Base-by-base conservation (phyloP, 1,284 basidiomycete genomes). In the Cystobasidiaceae sp. region DNA sequence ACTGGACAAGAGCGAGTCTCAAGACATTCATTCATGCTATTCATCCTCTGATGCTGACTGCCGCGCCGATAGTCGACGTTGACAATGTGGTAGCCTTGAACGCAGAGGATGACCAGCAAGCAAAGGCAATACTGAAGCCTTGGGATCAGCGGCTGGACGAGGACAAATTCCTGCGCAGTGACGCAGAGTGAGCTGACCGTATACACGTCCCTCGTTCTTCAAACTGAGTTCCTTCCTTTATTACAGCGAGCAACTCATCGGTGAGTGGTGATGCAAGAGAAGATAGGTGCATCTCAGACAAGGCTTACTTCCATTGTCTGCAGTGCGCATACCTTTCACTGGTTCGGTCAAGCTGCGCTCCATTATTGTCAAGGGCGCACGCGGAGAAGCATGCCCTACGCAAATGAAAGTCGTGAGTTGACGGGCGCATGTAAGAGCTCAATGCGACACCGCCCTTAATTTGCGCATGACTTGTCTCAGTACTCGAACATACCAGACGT, bases 71-170 rank as follows among this genome's bases (percentile, higher is more conserved):
- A 62, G 60, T 73, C 32, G 72, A 73, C 56, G 55, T 69, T 17
- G 71, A 72, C 66, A 65, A 68, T 33, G 71, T 72, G 27, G 66
- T 71, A 19, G 71, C 69, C 0, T 66, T 74, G 19, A 74, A 74
- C 34, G 69, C 66, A 0, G 65, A 66, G 25, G 68, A 69, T n/a
- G 67, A 49, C 13, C 45, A 68, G 2, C 51, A 56, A 64, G 61
- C 52, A 17, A 72, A 71, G 50, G 41, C 65, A 4, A 65, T 74
- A 19, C 68, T 74, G 34, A 56, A 67, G 34, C 68, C 71, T 17
- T 74, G 71, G 71, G 71, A 74, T 52, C 54, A 72, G 27, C 57
- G 72, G 27, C 49, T 63, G 7, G 64, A 71, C 51, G 67, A 74
- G 48, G 50, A 52, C 11, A 55, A 45, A 41, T 55, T 9, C 17